These are phyloP conservation scores for Alternaria arbusti DNA, from an alignment of 2,329 filamentous ascomycete genomes.

Conservation along the genomic window DNA sequence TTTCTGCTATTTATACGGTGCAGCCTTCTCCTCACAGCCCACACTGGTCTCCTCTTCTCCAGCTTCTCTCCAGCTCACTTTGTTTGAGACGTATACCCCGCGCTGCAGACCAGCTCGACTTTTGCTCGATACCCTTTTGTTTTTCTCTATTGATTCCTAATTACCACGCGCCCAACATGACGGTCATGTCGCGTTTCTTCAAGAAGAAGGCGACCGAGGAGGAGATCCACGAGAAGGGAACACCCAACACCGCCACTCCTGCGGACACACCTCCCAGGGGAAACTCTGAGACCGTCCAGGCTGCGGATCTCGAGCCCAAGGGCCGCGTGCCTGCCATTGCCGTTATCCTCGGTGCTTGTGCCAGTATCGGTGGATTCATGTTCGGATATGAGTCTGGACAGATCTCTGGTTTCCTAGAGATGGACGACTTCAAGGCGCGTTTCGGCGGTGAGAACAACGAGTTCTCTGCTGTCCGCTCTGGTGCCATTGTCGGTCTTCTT, in stretches of 20 bases:
- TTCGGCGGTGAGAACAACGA: constrained; percentile 42
- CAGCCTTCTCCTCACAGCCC: constrained; percentile 25
- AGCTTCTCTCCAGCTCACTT: constrained; percentile 21
- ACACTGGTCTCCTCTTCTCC: constrained; percentile 24
- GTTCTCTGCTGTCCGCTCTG: constrained; percentile 43
- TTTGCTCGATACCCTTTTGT: constrained; percentile 2
- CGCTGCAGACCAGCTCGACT: constrained; percentile 5
- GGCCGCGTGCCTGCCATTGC: constrained; percentile 37
- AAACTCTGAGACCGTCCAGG: constrained; percentile 21
- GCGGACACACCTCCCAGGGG: constrained; percentile 32
- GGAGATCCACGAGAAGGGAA: constrained; percentile 33
- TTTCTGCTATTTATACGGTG: constrained; percentile 25
- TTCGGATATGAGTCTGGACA: constrained; percentile 34
- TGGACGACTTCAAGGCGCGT: constrained; percentile 41
- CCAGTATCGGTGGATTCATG: constrained; percentile 47
- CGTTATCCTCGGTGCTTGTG: constrained; percentile 38
- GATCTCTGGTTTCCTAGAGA: constrained; percentile 40
- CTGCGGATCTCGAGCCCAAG: constrained; percentile 19
- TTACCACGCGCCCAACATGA: constrained; percentile 5
- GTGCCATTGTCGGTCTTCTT: constrained; percentile 46
- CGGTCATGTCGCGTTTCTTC: constrained; percentile 32
- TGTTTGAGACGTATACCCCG: constrained; percentile 9
- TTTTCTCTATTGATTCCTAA: neutral
- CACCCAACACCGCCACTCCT: constrained; percentile 31
- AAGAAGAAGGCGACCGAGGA: constrained; percentile 19